These are phyloP conservation scores for Xylariales sp. DNA, from an alignment of 2,329 filamentous ascomycete genomes.

Conservation along the genomic window DNA sequence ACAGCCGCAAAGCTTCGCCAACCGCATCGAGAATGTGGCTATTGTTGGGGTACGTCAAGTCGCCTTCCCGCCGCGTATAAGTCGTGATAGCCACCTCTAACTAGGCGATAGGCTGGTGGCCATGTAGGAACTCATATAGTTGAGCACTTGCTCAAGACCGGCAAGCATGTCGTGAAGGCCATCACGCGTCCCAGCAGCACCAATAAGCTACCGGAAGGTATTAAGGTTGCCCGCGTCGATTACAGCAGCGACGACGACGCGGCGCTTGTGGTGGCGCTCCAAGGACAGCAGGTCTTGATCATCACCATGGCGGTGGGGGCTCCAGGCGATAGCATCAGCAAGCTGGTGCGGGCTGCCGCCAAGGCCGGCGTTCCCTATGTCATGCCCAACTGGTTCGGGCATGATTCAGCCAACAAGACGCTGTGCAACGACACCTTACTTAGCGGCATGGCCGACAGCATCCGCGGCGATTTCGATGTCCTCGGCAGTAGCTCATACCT, in stretches of 20 bases:
- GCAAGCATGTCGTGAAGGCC: conserved; percentile 47
- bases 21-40: conserved; percentile 34
- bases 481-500: conserved; percentile 28
- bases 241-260: conserved; percentile 36
- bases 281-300: conserved; percentile 51
- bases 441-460: conserved; percentile 13
- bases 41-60: conserved; percentile 43
- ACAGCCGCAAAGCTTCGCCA: not conserved
- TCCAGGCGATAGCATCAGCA: conserved; percentile 39
- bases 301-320: conserved; percentile 46
- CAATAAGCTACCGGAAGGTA: conserved; percentile 37
- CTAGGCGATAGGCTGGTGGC: conserved; percentile 40
- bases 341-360: conserved; percentile 50
- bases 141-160: conserved; percentile 37
- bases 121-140: conserved; percentile 34
- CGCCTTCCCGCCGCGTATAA: too few species aligned
- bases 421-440: conserved; percentile 27
- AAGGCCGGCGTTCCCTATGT: conserved; percentile 50
- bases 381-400: conserved; percentile 37
- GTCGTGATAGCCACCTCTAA: too few species aligned
- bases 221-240: conserved; percentile 37
- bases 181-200: conserved; percentile 40
- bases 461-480: conserved; percentile 29
- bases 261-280: conserved; percentile 44
- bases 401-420: conserved; percentile 21